Evolutionary conservation across 2,329 filamentous ascomycete genomes (phyloP), one percentile per base, ranked within the genome.

Genomic region (Trichophyton equinum): DNA sequence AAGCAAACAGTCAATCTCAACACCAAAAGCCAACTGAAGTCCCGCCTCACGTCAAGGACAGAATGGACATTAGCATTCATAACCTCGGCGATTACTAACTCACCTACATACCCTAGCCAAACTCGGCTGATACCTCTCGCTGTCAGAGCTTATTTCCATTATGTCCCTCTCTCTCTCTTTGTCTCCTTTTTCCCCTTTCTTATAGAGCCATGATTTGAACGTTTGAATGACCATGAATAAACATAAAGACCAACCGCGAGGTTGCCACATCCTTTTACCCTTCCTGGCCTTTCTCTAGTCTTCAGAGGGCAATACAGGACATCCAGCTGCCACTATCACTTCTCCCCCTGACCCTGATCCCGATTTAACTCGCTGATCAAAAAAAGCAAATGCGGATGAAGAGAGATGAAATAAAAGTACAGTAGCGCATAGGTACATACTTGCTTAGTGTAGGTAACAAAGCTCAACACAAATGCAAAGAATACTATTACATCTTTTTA

Each of bases 1-100:
- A 25, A 15, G 51, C 27, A 27, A 55, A 36, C 38, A 55, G 27
- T 2, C 13, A 55, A 38, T 38, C 9, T 30, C 27, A 18, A 20
- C 36, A 25, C 22, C 22, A 25, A 13, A 36, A 25, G 2, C 4
- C 33, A 4, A 36, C n/a, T 1, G 66, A 72, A 33, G 70, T 74
- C 46, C 71, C 69, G 53, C 74, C 76, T 33, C 72, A 76, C 44
- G 72, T 80, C 25, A 74, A 73, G 44, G 75, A 79, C 63, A 74
- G 76, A 38, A 79, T 85, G 77, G 83, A 85, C 68, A 83, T 85
- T 65, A 81, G 80, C 67, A 74, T 85, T 66, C 82, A 85, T 70
- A 85, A 85, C 69, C 72, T 78, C 63, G 76, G 71, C 55, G 77
- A 79, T 66, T 78, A 78, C 64, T 72, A 64, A 69, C 3, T 49